Conservation (phyloP, 2,329 filamentous ascomycete genomes). For the Microcyclospora pomicola region DNA sequence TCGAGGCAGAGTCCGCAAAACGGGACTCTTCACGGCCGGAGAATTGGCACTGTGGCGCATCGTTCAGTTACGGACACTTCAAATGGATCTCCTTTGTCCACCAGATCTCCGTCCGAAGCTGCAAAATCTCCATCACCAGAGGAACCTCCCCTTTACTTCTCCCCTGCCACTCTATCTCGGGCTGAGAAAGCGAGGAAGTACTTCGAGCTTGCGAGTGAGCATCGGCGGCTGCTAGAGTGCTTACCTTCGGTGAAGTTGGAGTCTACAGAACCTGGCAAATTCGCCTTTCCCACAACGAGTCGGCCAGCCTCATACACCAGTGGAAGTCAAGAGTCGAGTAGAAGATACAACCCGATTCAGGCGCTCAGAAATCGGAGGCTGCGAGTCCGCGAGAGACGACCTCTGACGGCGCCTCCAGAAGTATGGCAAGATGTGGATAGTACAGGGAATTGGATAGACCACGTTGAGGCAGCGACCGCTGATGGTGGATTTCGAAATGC, state of each 20-base stretch:
- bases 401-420: constrained; percentile 59
- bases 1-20: neutral
- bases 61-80: neutral
- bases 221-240: constrained; percentile 63
- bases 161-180: constrained; percentile 64
- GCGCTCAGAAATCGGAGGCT: constrained; percentile 83
- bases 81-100: constrained; percentile 29
- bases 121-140: neutral
- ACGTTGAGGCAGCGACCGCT: constrained; percentile 40
- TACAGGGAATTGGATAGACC: constrained; percentile 65
- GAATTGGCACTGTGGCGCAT: constrained; percentile 9
- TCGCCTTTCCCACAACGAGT: constrained; percentile 25
- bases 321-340: constrained; percentile 38
- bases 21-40: constrained; percentile 29
- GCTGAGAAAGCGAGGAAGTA: constrained; percentile 74
- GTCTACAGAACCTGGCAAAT: constrained; percentile 28
- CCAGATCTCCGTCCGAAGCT: constrained; percentile 45
- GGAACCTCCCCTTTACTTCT: constrained; percentile 51
- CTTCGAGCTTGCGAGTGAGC: constrained; percentile 74
- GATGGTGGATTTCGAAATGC: constrained; percentile 24
- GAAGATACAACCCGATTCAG: constrained; percentile 81
- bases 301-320: constrained; percentile 25
- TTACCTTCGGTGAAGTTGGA: constrained; percentile 57
- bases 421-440: constrained; percentile 62
- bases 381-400: constrained; percentile 60